Percentiles rank a stretch among this genome's conserved stretches.
Conservation (phyloP, 805 yeast species). For the Metschnikowia anglica region DNA sequence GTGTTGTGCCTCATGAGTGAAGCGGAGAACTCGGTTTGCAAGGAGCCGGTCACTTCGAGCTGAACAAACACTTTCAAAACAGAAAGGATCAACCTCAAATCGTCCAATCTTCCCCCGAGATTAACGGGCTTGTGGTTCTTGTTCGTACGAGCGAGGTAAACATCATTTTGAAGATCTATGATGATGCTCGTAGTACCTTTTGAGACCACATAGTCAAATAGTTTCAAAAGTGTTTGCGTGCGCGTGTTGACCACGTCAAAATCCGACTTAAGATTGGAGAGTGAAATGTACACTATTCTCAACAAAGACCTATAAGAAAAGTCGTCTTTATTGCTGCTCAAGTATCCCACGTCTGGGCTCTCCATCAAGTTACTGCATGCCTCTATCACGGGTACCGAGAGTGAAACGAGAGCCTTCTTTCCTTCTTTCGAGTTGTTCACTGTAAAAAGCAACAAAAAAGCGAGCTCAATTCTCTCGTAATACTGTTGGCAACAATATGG, state of each 20-base stretch:
- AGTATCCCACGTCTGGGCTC: constrained; percentile 50
- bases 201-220: constrained; percentile 63
- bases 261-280: constrained; percentile 45
- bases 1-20: constrained; percentile 59
- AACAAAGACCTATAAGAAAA: constrained; percentile 54
- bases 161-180: constrained; percentile 57
- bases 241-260: constrained; percentile 42
- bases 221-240: constrained; percentile 51
- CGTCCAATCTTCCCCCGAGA: constrained; percentile 57
- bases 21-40: constrained; percentile 51
- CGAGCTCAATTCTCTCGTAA: constrained; percentile 63
- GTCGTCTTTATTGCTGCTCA: constrained; percentile 34
- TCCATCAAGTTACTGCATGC: constrained; percentile 46
- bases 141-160: constrained; percentile 40
- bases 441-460: constrained; percentile 52
- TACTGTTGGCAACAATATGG: constrained; percentile 48
- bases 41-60: constrained; percentile 46
- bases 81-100: constrained; percentile 60
- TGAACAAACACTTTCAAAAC: constrained; percentile 58
- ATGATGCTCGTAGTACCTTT: constrained; percentile 63
- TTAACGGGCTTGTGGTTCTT: constrained; percentile 33
- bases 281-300: constrained; percentile 52
- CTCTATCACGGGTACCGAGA: constrained; percentile 42
- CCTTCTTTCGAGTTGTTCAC: constrained; percentile 32
- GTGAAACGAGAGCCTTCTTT: constrained; percentile 30